Evolutionary conservation across 108 stramenopile species (phyloP).

Genomic region (Pseudonitzschia pungens): DNA sequence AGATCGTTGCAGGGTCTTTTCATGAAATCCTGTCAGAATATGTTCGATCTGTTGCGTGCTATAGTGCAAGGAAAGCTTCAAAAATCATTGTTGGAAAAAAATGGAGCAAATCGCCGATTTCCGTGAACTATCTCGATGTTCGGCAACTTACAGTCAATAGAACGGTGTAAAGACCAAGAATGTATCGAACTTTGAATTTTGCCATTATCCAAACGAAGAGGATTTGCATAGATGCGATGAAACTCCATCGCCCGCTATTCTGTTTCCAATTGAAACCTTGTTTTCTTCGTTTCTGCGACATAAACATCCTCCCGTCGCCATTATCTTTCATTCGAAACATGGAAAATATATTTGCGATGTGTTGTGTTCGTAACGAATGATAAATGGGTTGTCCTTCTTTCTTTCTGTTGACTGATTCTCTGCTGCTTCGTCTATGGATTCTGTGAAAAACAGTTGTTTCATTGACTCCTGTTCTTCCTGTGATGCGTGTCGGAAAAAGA

Average conservation of each 20-base stretch:
- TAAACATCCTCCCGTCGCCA: not conserved
- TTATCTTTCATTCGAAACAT: not conserved
- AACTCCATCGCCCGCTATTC: not conserved
- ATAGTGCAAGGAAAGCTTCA: conserved; percentile 9
- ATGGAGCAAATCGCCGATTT: not conserved
- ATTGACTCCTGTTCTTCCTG: no score
- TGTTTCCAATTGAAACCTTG: not conserved
- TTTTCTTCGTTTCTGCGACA: not conserved
- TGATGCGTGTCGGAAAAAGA: no score
- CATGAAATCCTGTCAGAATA: not conserved
- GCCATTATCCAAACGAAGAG: conserved; percentile 1
- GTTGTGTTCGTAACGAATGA: no score
- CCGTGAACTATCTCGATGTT: not conserved
- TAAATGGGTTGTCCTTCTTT: not conserved
- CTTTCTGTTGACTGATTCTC: no score
- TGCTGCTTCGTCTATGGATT: no score
- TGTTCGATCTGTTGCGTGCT: no score
- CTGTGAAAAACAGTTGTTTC: no score
- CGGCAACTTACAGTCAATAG: not conserved
- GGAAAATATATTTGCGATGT: not conserved
- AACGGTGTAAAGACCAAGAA: conserved; percentile 7
- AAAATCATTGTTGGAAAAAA: not conserved
- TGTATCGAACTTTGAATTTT: conserved; percentile 1
- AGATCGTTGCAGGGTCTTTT: not conserved
- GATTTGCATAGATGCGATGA: not conserved